These are phyloP conservation scores for Phytophthora megakarya DNA, from an alignment of 352 stramenopile species.

Conservation along the genomic window DNA sequence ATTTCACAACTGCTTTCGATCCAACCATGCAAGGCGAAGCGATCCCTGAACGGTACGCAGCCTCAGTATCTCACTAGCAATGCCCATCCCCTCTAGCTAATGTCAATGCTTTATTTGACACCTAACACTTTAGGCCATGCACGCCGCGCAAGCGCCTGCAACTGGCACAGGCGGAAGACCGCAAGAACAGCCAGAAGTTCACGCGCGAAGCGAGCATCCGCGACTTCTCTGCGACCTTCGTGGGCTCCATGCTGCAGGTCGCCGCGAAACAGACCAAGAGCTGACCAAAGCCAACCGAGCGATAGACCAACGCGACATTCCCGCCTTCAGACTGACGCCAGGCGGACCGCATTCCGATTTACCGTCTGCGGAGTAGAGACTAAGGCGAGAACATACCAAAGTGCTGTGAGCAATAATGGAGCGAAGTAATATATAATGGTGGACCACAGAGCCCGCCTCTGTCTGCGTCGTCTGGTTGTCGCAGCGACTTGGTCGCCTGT, in stretches of 20 bases:
- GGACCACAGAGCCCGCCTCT: slow-evolving; percentile 26
- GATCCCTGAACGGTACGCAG: slow-evolving; percentile 21
- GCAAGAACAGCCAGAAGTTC: slow-evolving; percentile 40
- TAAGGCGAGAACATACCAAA: not conserved
- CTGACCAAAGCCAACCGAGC: slow-evolving; percentile 17
- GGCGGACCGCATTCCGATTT: slow-evolving; percentile 20
- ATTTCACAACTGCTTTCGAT: slow-evolving; percentile 27
- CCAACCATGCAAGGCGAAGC: slow-evolving; percentile 28
- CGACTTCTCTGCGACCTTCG: slow-evolving; percentile 54
- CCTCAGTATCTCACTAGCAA: slow-evolving; percentile 2
- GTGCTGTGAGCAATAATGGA: slow-evolving; percentile 18
- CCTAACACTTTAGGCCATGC: slow-evolving; percentile 62
- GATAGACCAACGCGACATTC: slow-evolving; percentile 28
- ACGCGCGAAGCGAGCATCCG: slow-evolving; percentile 40
- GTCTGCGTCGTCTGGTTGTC: slow-evolving; percentile 27
- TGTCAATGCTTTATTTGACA: not conserved
- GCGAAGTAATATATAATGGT: slow-evolving; percentile 12
- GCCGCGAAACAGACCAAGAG: slow-evolving; percentile 17
- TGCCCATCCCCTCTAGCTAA: not conserved
- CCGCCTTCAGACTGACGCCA: slow-evolving; percentile 27
- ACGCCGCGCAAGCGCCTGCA: slow-evolving; percentile 70
- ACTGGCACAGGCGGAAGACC: slow-evolving; percentile 55
- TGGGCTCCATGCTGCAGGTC: slow-evolving; percentile 46
- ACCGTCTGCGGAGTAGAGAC: slow-evolving; percentile 26
- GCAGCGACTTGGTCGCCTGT: slow-evolving; percentile 14